Base-by-base conservation (phyloP, 106 monocot species). In the Dioscorea zingiberensis region DNA sequence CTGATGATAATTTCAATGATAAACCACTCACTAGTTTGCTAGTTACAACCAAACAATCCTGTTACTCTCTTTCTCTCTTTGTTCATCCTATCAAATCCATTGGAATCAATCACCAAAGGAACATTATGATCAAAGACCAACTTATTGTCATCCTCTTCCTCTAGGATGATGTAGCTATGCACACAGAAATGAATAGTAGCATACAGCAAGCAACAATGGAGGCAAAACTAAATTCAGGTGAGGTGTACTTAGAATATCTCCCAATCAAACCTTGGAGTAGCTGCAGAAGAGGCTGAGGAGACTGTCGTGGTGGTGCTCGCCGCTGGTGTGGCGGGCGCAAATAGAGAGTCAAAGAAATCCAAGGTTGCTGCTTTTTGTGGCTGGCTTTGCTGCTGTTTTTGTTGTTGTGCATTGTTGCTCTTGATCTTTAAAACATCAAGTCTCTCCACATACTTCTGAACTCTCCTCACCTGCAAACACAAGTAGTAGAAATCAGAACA, bases 371-470 rank as follows among this genome's bases (percentile, higher is more conserved):
- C 51, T 51, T 51, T 7, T 13, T 51, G 51, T 13, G 8, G 19
- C 56, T 65, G 27, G 26, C n/a, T 24, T 24, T 16, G 38, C 38
- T 38, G 38, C 38, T 38, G 6, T 10, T 38, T 38, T 38, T 38
- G 48, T 3, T 21, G 27, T 1, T 24, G 59, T 44, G 25, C 25
- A 38, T 80, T 54, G n/a, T n/a, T n/a, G 45, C 86, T 91, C 77
- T 92, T 88, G 27, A 79, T 25, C 67, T 87, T 85, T 21, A 95
- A 55, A 38, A 80, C 62, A 65, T 95, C 95, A 0, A 95, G 85
- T 30, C 63, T 77, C 69, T 91, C 95, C 10, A 95, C 85, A 21
- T 83, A 88, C 69, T 88, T 88, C 73, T 95, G 91, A 32, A 95
- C 85, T 75, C 88, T 75, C 66, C 58, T 77, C 28, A 85, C 84